Conservation (phyloP, 371 early-diverging fungal species). For the Mortierella sp. region DNA sequence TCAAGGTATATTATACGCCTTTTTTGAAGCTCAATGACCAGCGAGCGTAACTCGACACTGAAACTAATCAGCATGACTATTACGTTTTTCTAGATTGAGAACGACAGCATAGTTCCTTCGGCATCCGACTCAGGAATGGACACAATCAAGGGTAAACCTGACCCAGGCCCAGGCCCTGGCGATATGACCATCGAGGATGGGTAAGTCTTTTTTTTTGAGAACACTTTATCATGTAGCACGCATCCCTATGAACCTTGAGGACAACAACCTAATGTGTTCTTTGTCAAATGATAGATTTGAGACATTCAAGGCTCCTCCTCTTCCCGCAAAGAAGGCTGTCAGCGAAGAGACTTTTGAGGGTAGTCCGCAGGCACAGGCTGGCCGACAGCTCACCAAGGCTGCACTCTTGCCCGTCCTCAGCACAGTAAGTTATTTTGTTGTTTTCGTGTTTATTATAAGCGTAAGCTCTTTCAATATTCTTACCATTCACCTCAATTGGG, state of each 20-base stretch:
- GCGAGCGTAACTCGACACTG: not conserved
- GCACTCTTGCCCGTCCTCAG: conserved; percentile 45
- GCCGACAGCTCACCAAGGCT: conserved; percentile 33
- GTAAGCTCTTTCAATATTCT: not conserved
- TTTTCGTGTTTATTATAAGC: not conserved
- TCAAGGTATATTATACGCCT: conserved; percentile 20
- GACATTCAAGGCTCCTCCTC: conserved; percentile 52
- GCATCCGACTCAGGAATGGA: conserved; percentile 2
- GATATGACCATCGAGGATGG: conserved; percentile 42
- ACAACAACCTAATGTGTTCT: not conserved
- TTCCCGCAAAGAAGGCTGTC: conserved; percentile 28
- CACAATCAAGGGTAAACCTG: conserved; percentile 12
- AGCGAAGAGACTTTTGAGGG: conserved; percentile 41
- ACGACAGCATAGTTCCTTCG: conserved; percentile 7
- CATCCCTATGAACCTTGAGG: not conserved
- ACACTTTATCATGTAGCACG: too few species aligned
- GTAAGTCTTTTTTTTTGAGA: conserved; percentile 16
- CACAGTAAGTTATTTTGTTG: conserved; percentile 32
- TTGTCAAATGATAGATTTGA: conserved; percentile 20
- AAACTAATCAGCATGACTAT: not conserved
- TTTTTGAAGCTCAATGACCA: not conserved
- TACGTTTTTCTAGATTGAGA: conserved; percentile 10
- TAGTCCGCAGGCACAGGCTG: conserved; percentile 45
- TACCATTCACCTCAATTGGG: not conserved
- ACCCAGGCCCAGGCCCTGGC: conserved; percentile 12